Evolutionary conservation across 345 rosid species (phyloP).

Genomic region (Carallia brachiata): DNA sequence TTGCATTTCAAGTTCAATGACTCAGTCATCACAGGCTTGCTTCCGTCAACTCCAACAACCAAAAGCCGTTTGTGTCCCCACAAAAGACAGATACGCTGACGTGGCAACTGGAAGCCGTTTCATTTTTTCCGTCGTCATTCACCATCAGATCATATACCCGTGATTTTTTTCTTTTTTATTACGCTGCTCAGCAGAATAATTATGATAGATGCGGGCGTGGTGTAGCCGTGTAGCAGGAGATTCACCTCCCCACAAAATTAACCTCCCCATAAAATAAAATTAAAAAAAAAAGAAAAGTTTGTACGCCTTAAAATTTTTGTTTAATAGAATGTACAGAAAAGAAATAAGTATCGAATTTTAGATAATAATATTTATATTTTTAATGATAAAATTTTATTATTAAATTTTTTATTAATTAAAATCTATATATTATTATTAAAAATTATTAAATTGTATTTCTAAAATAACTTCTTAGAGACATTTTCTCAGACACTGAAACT

Average conservation of each 20-base stretch:
- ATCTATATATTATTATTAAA: too few relatives aligned
- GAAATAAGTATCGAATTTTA: too few relatives aligned
- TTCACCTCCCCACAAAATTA: conserved; percentile 19
- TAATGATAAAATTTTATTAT: too few relatives aligned
- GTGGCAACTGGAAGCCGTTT: conserved; percentile 12
- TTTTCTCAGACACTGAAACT: too few relatives aligned
- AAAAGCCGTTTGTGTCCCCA: conserved; percentile 27
- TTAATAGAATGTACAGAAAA: too few relatives aligned
- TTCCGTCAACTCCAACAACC: conserved; percentile 21
- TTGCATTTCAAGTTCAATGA: conserved; percentile 9
- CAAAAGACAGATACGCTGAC: background rate
- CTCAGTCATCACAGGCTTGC: conserved; percentile 16
- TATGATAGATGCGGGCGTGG: conserved; percentile 41
- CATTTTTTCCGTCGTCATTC: background rate
- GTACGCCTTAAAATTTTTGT: too few relatives aligned
- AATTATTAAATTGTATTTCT: too few relatives aligned
- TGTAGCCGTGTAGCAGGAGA: conserved; percentile 21
- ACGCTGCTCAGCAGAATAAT: conserved; percentile 29
- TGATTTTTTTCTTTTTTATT: conserved; percentile 14
- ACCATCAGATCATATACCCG: conserved; percentile 26
- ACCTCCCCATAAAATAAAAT: too few relatives aligned
- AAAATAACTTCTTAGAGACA: too few relatives aligned
- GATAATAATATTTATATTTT: too few relatives aligned
- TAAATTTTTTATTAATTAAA: too few relatives aligned
- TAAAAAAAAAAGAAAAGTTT: too few relatives aligned